Conservation (phyloP, 352 stramenopile genomes). For the Globisporangium takayamanum region DNA sequence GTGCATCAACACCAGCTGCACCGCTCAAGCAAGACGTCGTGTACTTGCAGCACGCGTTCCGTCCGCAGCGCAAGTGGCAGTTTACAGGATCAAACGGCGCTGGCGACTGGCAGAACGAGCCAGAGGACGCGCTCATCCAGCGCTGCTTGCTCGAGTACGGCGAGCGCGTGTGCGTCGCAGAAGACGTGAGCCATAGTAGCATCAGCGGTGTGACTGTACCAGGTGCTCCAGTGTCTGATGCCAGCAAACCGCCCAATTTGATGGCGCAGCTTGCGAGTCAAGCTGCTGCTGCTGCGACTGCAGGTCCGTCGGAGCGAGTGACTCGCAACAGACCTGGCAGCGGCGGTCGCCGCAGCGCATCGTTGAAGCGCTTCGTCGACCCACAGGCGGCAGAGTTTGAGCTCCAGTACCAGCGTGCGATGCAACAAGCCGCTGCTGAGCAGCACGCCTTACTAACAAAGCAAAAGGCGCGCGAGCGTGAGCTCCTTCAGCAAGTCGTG, state of each 20-base stretch:
- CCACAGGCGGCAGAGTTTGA: slow-evolving; percentile 42
- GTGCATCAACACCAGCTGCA: slow-evolving; percentile 1
- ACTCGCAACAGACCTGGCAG: background rate
- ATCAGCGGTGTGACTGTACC: background rate
- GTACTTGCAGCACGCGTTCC: slow-evolving; percentile 32
- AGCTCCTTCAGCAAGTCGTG: slow-evolving; percentile 49
- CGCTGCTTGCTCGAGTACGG: slow-evolving; percentile 80
- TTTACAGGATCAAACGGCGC: slow-evolving; percentile 15
- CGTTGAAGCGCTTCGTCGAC: slow-evolving; percentile 11
- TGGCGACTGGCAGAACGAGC: slow-evolving; percentile 21
- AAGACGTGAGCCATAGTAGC: background rate
- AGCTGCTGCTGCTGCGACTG: slow-evolving; percentile 29
- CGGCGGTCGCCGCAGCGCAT: background rate
- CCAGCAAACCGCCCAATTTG: background rate
- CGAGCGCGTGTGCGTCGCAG: slow-evolving; percentile 31
- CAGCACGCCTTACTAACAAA: slow-evolving; percentile 32
- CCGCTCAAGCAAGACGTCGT: slow-evolving; percentile 38
- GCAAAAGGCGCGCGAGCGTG: slow-evolving; percentile 37
- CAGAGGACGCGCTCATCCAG: slow-evolving; percentile 68
- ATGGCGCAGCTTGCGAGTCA: slow-evolving; percentile 49
- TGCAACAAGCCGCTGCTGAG: slow-evolving; percentile 43
- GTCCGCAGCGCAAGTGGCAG: slow-evolving; percentile 36
- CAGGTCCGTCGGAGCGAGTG: slow-evolving; percentile 1
- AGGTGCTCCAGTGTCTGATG: background rate
- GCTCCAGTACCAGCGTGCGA: slow-evolving; percentile 46